Conservation (phyloP, 1,284 basidiomycete species). For the Puccinia coronata region DNA sequence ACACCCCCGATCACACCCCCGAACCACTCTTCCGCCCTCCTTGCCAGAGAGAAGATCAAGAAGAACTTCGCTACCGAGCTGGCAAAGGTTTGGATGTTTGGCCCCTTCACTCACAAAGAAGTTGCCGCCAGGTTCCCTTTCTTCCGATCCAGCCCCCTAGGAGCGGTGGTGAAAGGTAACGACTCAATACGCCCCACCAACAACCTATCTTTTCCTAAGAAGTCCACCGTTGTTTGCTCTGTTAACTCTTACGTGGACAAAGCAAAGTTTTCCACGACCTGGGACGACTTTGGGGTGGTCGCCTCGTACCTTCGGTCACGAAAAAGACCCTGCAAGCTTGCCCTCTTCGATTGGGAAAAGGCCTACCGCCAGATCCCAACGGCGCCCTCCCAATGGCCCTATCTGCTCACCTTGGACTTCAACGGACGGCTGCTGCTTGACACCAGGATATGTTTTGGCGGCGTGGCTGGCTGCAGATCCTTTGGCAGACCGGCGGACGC, state of each 20-base stretch:
- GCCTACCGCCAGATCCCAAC: too few species aligned
- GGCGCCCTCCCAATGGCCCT: not conserved
- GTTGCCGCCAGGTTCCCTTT: not conserved
- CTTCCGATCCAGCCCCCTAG: slow-evolving; percentile 17
- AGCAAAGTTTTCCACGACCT: not conserved
- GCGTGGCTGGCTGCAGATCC: not conserved
- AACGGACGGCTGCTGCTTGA: not conserved
- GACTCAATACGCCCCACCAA: not conserved
- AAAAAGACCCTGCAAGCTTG: not conserved
- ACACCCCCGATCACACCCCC: too few species aligned
- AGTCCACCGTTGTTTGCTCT: not conserved
- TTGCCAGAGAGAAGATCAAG: too few species aligned
- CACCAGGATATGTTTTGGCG: not conserved
- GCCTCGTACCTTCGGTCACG: not conserved
- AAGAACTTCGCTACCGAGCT: too few species aligned
- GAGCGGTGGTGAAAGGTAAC: slow-evolving; percentile 17
- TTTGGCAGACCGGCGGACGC: slow-evolving; percentile 19
- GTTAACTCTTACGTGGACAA: not conserved
- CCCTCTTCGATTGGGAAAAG: too few species aligned
- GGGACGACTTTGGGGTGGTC: not conserved
- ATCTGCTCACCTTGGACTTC: not conserved
- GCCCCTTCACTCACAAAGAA: too few species aligned
- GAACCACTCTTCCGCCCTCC: too few species aligned
- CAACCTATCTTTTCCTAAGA: not conserved
- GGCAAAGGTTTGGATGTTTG: too few species aligned